A percentile compares a stretch with the other conserved stretches of the same genome.
Evolutionary conservation across 2,329 filamentous ascomycete genomes (phyloP).

Genomic region (Arachnomyces sp.): DNA sequence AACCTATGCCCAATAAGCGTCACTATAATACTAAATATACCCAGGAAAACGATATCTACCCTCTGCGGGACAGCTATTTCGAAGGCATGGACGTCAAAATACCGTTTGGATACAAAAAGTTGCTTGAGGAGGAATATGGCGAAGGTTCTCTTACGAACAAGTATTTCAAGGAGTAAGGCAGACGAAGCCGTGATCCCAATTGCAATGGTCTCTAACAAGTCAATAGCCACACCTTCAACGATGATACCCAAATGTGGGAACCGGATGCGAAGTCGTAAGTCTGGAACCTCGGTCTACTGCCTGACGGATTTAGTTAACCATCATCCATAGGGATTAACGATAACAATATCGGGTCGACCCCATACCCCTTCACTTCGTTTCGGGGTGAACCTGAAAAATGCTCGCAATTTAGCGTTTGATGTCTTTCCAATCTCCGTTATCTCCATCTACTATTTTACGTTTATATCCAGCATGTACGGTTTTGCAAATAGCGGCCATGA

Average conservation of each 20-base stretch:
- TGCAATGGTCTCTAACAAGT: slow-evolving; percentile 6
- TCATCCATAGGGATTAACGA: too few relatives aligned
- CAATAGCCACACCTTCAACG: slow-evolving; percentile 28
- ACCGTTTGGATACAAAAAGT: slow-evolving; percentile 47
- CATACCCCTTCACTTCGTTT: too few relatives aligned
- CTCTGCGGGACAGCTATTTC: slow-evolving; percentile 46
- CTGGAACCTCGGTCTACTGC: too few relatives aligned
- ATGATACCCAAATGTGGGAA: slow-evolving; percentile 25
- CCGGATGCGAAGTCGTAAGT: neutral
- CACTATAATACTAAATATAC: neutral
- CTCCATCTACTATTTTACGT: too few relatives aligned
- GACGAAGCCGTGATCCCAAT: neutral
- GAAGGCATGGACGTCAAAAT: slow-evolving; percentile 47
- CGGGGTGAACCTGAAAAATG: too few relatives aligned
- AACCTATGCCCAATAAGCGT: neutral
- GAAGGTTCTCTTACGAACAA: slow-evolving; percentile 39
- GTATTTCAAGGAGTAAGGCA: slow-evolving; percentile 33
- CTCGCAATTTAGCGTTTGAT: too few relatives aligned
- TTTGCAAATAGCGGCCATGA: too few relatives aligned
- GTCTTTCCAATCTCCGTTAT: too few relatives aligned
- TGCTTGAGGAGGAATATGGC: slow-evolving; percentile 50
- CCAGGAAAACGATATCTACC: slow-evolving; percentile 46
- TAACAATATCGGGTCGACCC: too few relatives aligned
- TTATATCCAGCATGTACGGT: too few relatives aligned
- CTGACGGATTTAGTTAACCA: too few relatives aligned